phyloP scores from a whole-genome alignment of 2,329 filamentous ascomycete species.

The Claviceps citrina region DNA sequence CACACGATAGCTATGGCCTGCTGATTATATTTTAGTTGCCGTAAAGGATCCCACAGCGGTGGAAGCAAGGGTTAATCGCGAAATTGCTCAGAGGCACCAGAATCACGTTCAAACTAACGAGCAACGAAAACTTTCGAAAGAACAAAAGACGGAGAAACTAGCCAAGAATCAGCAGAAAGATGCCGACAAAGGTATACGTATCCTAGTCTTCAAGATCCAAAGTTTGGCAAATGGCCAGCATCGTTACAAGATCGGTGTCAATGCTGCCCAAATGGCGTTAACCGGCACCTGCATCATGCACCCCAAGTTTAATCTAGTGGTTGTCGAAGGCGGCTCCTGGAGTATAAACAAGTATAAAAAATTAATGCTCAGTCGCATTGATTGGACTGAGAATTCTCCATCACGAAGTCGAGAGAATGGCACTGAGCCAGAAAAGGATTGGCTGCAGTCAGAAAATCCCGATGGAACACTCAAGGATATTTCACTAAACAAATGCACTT shows the following conservation, averaged over 20 bases:
- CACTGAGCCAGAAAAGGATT: constrained; percentile 48
- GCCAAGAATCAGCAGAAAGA: constrained; percentile 72
- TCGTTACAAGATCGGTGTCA: constrained; percentile 81
- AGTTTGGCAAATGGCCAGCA: constrained; percentile 86
- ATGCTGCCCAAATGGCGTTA: constrained; percentile 75
- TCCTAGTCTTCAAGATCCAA: constrained; percentile 79
- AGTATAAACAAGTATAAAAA: constrained; percentile 78
- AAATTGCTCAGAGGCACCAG: constrained; percentile 74
- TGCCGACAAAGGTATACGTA: constrained; percentile 67
- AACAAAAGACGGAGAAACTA: constrained; percentile 74
- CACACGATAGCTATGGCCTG: background rate
- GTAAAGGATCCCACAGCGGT: constrained; percentile 97
- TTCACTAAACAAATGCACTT: constrained; percentile 61
- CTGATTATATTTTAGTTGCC: constrained; percentile 22
- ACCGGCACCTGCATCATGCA: constrained; percentile 88
- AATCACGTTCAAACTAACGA: constrained; percentile 69
- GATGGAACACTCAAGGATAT: constrained; percentile 67
- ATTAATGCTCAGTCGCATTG: constrained; percentile 81
- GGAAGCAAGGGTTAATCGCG: constrained; percentile 80
- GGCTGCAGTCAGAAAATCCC: constrained; percentile 68
- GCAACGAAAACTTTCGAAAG: constrained; percentile 74
- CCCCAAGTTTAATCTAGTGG: constrained; percentile 72
- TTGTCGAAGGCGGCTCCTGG: constrained; percentile 81
- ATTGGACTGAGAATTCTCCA: constrained; percentile 81
- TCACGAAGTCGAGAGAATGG: constrained; percentile 48